Evolutionary conservation across 2,329 filamentous ascomycete species (phyloP), one percentile per base, ranked within the genome.

Genomic region (Alternaria sp.): DNA sequence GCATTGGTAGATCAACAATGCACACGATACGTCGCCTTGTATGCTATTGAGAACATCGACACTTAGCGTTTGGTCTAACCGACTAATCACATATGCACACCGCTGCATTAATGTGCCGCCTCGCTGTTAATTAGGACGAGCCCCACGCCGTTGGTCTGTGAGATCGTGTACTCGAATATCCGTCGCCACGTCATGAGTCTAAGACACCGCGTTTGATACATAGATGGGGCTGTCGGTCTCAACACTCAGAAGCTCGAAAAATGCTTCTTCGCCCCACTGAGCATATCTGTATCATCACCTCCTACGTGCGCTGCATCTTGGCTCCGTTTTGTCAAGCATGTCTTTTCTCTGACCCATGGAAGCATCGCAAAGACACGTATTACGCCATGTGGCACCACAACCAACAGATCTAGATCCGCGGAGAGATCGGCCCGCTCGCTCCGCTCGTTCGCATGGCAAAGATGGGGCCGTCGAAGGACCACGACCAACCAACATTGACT

Each of bases 391-490:
- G 46, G 46, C 30, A 24, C 46, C 30, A 48, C 46, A n/a, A 12
- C 46, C 46, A 48, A 48, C 41, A 42, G 22, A 51, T 36, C 30
- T 8, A 44, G 16, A 43, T 52, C 32, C 24, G 26, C 49, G 18
- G 24, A 22, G 32, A 52, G 39, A 39, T 46, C 39, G 55, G 38
- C 49, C 55, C 56, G 52, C 56, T 32, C 24, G 51, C 34, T 52
- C 56, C 56, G 56, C 56, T n/a, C 20, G 56, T 59, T 59, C 30
- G 51, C 56, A 59, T 49, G 41, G 51, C 26, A 54, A 55, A 41
- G 30, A 59, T 36, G 44, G 51, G 51, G 56, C 51, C 34, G 30
- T 49, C 28, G 3, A 38, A 53, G 41, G 41, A 39, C 39, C 55
- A 34, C 26, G 14, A 24, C n/a, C 41, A 47, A 41, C 41, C 20